Evolutionary conservation across 2,329 filamentous ascomycete genomes (phyloP), one percentile per base, ranked within the genome.

Genomic region (Diaporthe sp.): DNA sequence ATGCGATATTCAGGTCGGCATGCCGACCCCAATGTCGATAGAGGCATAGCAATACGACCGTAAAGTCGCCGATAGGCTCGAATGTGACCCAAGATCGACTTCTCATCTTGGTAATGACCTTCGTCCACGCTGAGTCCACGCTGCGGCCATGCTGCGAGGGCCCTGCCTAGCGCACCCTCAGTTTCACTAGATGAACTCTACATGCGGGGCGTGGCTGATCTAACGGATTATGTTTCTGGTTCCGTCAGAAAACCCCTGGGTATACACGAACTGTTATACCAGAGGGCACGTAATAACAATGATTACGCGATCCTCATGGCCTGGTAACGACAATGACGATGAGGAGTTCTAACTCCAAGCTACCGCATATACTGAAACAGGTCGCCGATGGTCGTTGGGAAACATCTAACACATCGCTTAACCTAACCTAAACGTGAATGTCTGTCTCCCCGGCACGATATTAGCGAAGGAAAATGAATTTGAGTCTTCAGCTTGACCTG

Each of bases 121-220:
- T 39, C 34, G 49, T 2, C 49, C 15, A 25, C 34, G 65, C n/a
- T 44, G 42, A 5, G 17, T 6, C 42, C 15, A 25, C 34, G 65
- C n/a, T 44, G 42, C 42, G 17, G 10, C 10, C 42, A 13, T 8
- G 44, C 44, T 49, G 61, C 61, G 25, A 65, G 25, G 28, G 60
- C 65, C 47, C 34, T 42, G 65, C 31, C 37, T 55, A 42, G 65
- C 34, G 22, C 28, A 34, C 31, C 65, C 20, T 13, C 65, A 70
- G 65, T 70, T 70, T 70, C 65, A 70, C 65, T 55, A 70, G 65
- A 42, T 42, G 49, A 53, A 70, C 65, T 42, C 51, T 55, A 31
- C 31, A 42, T 55, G 65, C 49, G 65, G 65, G 65, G 65, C 65
- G 65, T 55, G 49, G 65, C 65, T 70, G 65, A 55, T 55, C 65